phyloP scores from a whole-genome alignment of 2,329 filamentous ascomycete species.

The Verticillium albo-atrum region DNA sequence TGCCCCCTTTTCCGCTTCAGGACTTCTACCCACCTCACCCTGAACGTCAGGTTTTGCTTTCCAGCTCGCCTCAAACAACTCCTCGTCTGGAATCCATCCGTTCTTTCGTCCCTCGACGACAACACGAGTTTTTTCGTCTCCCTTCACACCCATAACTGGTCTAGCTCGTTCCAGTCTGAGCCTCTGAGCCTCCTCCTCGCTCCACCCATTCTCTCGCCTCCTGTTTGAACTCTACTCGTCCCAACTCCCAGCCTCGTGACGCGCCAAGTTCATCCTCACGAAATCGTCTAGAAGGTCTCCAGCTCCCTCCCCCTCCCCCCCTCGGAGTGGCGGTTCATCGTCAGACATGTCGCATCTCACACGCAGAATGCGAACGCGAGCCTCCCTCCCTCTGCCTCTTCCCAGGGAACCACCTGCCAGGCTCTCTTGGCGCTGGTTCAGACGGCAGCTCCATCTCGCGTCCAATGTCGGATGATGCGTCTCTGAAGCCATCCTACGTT shows the following conservation, averaged over 20 bases:
- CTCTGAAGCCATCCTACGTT: background rate
- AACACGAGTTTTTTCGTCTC: background rate
- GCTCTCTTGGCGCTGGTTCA: background rate
- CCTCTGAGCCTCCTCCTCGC: background rate
- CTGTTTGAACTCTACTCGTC: background rate
- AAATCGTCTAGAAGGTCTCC: background rate
- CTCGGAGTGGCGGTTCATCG: background rate
- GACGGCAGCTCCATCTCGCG: background rate
- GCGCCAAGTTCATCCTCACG: background rate
- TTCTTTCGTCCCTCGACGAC: background rate
- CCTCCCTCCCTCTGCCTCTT: background rate
- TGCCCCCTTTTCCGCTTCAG: background rate
- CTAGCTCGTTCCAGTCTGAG: background rate
- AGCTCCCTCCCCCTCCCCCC: background rate
- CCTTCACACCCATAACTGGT: background rate
- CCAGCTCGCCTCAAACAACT: background rate
- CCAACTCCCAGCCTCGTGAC: background rate
- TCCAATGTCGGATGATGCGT: background rate
- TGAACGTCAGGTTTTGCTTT: background rate
- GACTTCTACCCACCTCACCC: background rate
- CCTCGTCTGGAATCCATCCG: background rate
- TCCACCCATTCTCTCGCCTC: background rate
- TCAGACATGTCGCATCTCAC: background rate
- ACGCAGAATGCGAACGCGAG: background rate
- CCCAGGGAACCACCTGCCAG: background rate